Evolutionary conservation across 257 asterid species (phyloP).

Genomic region (Buddleja alternifolia): DNA sequence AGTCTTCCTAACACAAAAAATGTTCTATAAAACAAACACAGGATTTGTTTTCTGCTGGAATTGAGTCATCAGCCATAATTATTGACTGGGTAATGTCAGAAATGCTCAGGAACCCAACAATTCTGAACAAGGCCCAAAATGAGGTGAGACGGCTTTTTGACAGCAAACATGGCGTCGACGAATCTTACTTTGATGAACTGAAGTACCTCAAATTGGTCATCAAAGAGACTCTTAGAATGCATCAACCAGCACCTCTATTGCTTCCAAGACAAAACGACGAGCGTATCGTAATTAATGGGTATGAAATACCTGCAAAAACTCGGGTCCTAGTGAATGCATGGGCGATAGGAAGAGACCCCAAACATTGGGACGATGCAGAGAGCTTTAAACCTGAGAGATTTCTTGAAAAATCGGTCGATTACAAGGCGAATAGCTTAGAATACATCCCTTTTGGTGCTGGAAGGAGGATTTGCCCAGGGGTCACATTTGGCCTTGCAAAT

Average conservation of each 20-base stretch:
- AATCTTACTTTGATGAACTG: constrained; percentile 11
- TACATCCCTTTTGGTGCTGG: too few species aligned
- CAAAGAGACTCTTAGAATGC: constrained; percentile 34
- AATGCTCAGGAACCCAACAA: constrained; percentile 27
- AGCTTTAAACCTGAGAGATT: constrained; percentile 34
- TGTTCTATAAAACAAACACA: too few species aligned
- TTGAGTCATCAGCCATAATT: constrained; percentile 16
- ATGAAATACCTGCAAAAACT: constrained; percentile 23
- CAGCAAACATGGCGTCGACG: neutral
- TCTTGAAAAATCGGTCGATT: neutral
- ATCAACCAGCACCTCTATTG: constrained; percentile 29
- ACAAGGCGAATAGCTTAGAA: neutral
- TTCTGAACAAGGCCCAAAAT: constrained; percentile 23
- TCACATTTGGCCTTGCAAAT: constrained; percentile 10
- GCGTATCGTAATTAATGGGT: constrained; percentile 21
- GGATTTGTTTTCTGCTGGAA: constrained; percentile 28
- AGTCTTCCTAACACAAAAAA: too few species aligned
- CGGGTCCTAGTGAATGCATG: constrained; percentile 28
- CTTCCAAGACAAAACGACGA: constrained; percentile 24
- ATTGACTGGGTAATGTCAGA: constrained; percentile 33
- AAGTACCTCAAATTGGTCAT: constrained; percentile 24
- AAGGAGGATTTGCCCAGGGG: constrained; percentile 40
- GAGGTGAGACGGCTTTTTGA: constrained; percentile 28
- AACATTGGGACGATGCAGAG: constrained; percentile 31
- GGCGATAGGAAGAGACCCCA: constrained; percentile 34